Evolutionary conservation across 2,329 filamentous ascomycete species (phyloP).

Genomic region (Penicillium sp.): DNA sequence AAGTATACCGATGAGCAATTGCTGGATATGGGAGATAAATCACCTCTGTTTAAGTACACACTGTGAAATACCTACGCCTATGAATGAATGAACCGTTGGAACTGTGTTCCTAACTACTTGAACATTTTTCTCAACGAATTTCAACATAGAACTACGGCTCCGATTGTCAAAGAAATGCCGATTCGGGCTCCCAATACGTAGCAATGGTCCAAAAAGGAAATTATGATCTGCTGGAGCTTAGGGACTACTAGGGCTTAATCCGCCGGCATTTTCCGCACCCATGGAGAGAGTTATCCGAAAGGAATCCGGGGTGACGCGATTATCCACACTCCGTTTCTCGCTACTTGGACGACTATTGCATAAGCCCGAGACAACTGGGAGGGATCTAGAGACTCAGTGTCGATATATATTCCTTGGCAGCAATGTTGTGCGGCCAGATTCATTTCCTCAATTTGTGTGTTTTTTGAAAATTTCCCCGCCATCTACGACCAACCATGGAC

Average conservation of each 20-base stretch:
- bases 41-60: slow-evolving; percentile 48
- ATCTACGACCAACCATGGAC: slow-evolving; percentile 1
- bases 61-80: slow-evolving; percentile 8
- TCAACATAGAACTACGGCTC: too few species aligned
- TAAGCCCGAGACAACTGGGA: background rate
- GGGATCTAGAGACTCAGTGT: background rate
- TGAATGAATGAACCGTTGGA: background rate
- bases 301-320: slow-evolving; percentile 2
- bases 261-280: background rate
- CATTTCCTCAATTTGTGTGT: background rate
- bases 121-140: background rate
- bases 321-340: background rate
- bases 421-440: background rate
- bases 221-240: background rate
- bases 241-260: background rate
- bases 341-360: background rate
- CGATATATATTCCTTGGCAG: background rate
- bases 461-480: background rate
- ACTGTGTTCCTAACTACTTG: background rate
- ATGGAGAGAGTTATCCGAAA: slow-evolving; percentile 1
- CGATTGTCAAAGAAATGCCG: too few species aligned
- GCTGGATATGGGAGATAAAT: slow-evolving; percentile 47
- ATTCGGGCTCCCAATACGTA: too few species aligned
- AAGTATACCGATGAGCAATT: slow-evolving; percentile 45
- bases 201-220: background rate